A percentile compares a stretch with the other conserved stretches of the same genome.
Evolutionary conservation across 139 green algal species (phyloP).

Genomic region (Chlamydomonas sp.): DNA sequence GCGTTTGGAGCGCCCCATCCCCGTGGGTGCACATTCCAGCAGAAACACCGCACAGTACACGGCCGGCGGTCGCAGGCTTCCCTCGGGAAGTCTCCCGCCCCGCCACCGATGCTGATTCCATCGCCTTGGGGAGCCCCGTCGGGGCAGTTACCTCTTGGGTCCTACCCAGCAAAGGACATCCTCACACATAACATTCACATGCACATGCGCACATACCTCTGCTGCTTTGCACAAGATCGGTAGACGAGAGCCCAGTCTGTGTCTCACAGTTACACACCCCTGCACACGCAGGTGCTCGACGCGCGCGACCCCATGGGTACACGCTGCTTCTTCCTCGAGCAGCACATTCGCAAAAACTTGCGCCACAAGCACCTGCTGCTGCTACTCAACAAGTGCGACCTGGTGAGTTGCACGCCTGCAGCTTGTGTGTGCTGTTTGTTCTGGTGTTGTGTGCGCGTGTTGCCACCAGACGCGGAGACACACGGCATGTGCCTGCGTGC

Average conservation of each 20-base stretch:
- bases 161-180: conserved; percentile 54
- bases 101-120: conserved; percentile 54
- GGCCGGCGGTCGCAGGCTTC: conserved; percentile 16
- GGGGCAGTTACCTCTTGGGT: conserved; percentile 57
- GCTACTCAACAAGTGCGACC: conserved; percentile 96
- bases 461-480: no score
- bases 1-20: conserved; percentile 24
- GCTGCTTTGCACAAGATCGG: no score
- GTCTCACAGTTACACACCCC: background rate
- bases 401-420: conserved; percentile 63
- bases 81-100: background rate
- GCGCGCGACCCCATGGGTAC: conserved; percentile 92
- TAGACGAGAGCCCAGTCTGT: background rate
- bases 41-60: conserved; percentile 47
- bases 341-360: conserved; percentile 84
- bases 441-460: no score
- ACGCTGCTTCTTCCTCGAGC: conserved; percentile 86
- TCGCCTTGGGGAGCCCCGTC: conserved; percentile 57
- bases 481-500: no score
- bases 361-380: conserved; percentile 96
- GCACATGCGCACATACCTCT: background rate
- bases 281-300: conserved; percentile 82
- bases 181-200: background rate
- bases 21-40: conserved; percentile 38
- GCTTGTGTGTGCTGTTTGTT: no score